phyloP scores from a whole-genome alignment of 2,329 filamentous ascomycete species.

The Penicillium expansum region DNA sequence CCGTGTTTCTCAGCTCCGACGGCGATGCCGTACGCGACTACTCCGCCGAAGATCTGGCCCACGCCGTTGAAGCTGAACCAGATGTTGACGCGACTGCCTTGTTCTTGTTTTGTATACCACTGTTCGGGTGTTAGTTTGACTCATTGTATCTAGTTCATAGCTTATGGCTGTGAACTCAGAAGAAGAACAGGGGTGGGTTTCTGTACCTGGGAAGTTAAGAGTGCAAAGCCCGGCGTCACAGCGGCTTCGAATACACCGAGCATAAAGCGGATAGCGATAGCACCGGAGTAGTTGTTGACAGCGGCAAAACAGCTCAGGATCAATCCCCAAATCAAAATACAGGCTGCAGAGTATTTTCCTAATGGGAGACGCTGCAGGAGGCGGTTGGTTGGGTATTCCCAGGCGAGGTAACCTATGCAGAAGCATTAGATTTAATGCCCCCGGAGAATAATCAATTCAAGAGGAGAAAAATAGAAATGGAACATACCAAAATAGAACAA shows the following conservation, averaged over 20 bases:
- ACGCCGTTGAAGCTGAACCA: slow-evolving; percentile 69
- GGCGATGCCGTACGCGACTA: slow-evolving; percentile 63
- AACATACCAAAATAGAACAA: slow-evolving; percentile 51
- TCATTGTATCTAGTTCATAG: neutral
- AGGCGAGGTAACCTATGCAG: slow-evolving; percentile 48
- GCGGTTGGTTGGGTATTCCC: slow-evolving; percentile 65
- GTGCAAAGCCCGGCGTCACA: slow-evolving; percentile 66
- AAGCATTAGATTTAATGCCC: neutral
- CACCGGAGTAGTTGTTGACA: slow-evolving; percentile 58
- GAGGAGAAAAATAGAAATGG: neutral
- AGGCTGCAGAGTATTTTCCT: slow-evolving; percentile 64
- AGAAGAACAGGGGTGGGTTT: neutral
- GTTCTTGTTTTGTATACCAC: slow-evolving; percentile 71
- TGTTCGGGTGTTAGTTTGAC: slow-evolving; percentile 29
- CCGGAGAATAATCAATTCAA: neutral
- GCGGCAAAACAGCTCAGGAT: slow-evolving; percentile 63
- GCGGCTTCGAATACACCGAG: slow-evolving; percentile 67
- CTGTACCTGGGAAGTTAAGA: slow-evolving; percentile 60
- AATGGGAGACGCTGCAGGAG: slow-evolving; percentile 63
- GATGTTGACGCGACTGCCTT: slow-evolving; percentile 60
- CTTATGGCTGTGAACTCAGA: neutral
- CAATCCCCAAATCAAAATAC: slow-evolving; percentile 63
- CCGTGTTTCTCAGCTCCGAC: slow-evolving; percentile 55
- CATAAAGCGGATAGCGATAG: slow-evolving; percentile 65
- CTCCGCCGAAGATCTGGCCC: slow-evolving; percentile 62